Evolutionary conservation across 345 rosid species (phyloP).

Genomic region (Anacardium occidentale): DNA sequence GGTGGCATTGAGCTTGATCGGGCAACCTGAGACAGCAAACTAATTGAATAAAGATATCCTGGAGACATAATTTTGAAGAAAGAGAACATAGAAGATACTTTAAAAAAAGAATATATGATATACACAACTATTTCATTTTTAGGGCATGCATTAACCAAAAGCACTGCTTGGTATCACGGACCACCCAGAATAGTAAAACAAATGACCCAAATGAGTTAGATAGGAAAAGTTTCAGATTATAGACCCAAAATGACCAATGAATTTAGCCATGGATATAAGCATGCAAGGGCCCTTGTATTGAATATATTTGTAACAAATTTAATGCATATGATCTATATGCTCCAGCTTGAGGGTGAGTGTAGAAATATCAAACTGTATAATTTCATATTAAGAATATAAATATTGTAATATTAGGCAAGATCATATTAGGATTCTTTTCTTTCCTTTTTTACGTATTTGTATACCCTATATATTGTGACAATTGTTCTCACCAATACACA

Average conservation of each 20-base stretch:
- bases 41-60: conserved; percentile 25
- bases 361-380: too few relatives aligned
- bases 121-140: too few relatives aligned
- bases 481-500: too few relatives aligned
- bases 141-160: neutral
- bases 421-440: too few relatives aligned
- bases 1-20: conserved; percentile 84
- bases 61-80: neutral
- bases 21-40: conserved; percentile 48
- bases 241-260: neutral
- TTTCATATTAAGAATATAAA: too few relatives aligned
- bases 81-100: neutral
- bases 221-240: neutral
- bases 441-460: too few relatives aligned
- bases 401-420: too few relatives aligned
- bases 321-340: too few relatives aligned
- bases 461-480: too few relatives aligned
- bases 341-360: too few relatives aligned
- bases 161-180: neutral
- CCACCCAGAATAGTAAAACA: neutral
- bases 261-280: neutral
- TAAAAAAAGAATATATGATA: neutral
- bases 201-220: neutral
- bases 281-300: too few relatives aligned
- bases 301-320: too few relatives aligned